Conservation (phyloP, 2,329 filamentous ascomycete genomes). For the Bipolaris gigantea region DNA sequence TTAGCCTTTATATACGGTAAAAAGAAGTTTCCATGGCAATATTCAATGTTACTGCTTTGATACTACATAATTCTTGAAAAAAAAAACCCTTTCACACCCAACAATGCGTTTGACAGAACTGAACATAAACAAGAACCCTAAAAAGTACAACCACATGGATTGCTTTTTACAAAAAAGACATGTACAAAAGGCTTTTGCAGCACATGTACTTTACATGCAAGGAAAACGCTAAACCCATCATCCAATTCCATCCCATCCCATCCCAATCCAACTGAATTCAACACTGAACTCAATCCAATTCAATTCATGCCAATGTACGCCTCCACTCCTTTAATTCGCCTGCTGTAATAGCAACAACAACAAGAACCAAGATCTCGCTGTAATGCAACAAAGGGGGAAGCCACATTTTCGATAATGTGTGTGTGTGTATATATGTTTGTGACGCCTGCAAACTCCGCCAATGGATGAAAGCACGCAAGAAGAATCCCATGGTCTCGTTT, state of each 20-base stretch:
- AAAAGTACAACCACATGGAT: neutral
- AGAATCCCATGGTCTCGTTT: conserved; percentile 2
- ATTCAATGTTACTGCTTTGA: no score
- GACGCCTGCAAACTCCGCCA: conserved; percentile 3
- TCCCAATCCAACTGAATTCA: neutral
- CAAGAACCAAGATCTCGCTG: neutral
- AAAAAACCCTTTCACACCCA: no score
- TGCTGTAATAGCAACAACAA: neutral
- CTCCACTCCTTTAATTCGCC: neutral
- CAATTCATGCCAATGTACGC: conserved; percentile 1
- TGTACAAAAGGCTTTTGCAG: neutral
- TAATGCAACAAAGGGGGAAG: neutral
- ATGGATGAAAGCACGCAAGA: conserved; percentile 1
- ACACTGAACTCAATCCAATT: neutral
- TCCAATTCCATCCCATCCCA: neutral
- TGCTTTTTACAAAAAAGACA: neutral
- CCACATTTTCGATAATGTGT: neutral
- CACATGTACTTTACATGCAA: neutral
- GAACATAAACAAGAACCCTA: neutral
- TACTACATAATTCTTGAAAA: no score
- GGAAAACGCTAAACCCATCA: neutral
- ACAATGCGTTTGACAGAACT: neutral
- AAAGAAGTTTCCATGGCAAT: neutral
- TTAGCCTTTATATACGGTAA: neutral
- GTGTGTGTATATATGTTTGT: neutral